Base-by-base conservation (phyloP, 139 green algal species). In the Astrephomene gubernaculifera region DNA sequence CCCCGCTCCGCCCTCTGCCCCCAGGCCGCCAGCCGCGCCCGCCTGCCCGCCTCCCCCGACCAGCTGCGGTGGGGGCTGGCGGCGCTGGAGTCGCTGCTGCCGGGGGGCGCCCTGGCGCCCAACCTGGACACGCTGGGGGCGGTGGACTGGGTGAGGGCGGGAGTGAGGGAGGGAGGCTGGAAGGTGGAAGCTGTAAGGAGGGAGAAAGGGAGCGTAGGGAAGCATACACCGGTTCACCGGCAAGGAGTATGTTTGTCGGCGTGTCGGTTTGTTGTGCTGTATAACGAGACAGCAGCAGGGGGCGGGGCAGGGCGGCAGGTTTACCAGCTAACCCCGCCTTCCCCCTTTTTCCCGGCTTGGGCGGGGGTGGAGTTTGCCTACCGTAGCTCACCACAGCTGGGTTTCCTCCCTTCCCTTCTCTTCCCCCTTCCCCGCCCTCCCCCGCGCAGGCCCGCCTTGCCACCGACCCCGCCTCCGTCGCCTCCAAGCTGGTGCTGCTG, bases 401-500 rank as follows among this genome's bases (percentile, higher is more conserved):
- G n/a, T n/a, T n/a, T n/a, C n/a, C n/a, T n/a, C n/a, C n/a, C n/a
- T n/a, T n/a, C n/a, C n/a, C n/a, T n/a, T n/a, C n/a, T n/a, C n/a
- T n/a, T n/a, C 21, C 57, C 14, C 17, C 57, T 31, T 24, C 6
- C 21, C 57, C 57, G 57, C 49, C 49, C 49, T 57, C 49, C 49
- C 49, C 41, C 69, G 2, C 27, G 24, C 70, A 86, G 80, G 68
- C 36, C 8, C 65, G 52, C 5, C 67, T 86, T 0, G 80, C 80
- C 0, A 52, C 52, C 2, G 80, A 86, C 53, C 67, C 68, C 27
- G 44, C 43, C 29, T 33, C 67, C 19, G 80, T 71, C 21, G 67
- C 80, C 27, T 41, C 49, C 67, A 86, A 86, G 49, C 57, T 86
- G 49, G 61, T 86, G 25, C 68, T 86, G 52, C 80, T 86, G 49